Percentiles rank a stretch among this genome's conserved stretches.
These are phyloP conservation scores for Arthonia radiata DNA, from an alignment of 495 filamentous ascomycete species.

Conservation along the genomic window DNA sequence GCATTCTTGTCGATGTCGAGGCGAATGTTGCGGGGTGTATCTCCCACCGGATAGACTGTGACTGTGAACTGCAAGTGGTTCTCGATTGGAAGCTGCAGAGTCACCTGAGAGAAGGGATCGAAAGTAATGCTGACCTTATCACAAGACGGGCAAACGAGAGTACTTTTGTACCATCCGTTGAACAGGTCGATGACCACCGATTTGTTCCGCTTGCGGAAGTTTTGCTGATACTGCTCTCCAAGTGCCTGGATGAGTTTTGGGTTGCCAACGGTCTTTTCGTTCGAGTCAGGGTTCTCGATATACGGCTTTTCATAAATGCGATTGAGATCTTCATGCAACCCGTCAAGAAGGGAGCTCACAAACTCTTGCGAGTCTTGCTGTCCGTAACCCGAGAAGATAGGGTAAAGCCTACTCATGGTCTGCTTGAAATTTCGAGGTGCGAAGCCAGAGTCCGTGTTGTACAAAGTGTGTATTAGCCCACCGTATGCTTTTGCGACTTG, in stretches of 20 bases:
- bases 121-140: constrained; percentile 96
- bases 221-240: constrained; percentile 67
- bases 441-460: constrained; percentile 29
- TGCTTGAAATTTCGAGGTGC: constrained; percentile 56
- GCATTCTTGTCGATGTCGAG: constrained; percentile 76
- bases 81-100: constrained; percentile 68
- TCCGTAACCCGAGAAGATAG: constrained; percentile 76
- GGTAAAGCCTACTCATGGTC: constrained; percentile 51
- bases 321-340: constrained; percentile 83
- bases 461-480: constrained; percentile 45
- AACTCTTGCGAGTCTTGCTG: constrained; percentile 98
- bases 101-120: constrained; percentile 88
- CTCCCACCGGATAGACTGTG: constrained; percentile 45
- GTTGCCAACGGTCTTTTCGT: constrained; percentile 82
- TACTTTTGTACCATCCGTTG: constrained; percentile 94
- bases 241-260: constrained; percentile 52
- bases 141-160: constrained; percentile 71
- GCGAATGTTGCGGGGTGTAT: constrained; percentile 37
- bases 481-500: constrained; percentile 64
- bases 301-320: constrained; percentile 89
- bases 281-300: constrained; percentile 92
- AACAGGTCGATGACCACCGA: constrained; percentile 89
- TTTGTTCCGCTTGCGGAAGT: constrained; percentile 79
- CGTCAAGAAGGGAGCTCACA: constrained; percentile 85
- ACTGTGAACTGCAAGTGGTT: constrained; percentile 48